Conservation (phyloP, 176 grass and related monocot genomes). For the Oryza coarctata region DNA sequence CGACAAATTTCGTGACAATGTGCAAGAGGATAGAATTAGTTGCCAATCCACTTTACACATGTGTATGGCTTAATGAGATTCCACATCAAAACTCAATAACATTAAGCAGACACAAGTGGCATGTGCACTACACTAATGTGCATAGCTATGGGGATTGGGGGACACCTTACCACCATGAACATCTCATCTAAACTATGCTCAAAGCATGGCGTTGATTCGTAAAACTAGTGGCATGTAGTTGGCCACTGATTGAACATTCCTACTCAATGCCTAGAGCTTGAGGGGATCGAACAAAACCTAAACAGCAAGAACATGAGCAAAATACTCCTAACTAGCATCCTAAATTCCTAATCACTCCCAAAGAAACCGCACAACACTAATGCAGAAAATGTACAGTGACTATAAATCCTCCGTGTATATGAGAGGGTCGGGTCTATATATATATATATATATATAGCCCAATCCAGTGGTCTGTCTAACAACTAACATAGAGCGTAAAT, state of each 20-base stretch:
- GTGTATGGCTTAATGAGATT: background rate
- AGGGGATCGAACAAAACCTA: background rate
- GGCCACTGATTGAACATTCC: background rate
- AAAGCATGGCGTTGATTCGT: background rate
- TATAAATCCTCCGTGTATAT: too few species aligned
- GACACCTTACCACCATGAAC: background rate
- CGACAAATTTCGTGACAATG: slow-evolving; percentile 54
- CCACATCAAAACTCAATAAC: background rate
- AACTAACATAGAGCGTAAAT: too few species aligned
- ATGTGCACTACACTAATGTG: background rate
- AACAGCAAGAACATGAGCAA: background rate
- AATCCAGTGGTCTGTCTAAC: too few species aligned
- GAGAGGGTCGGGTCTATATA: too few species aligned
- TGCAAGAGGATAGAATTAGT: background rate
- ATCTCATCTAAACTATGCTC: background rate
- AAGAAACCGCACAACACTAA: background rate
- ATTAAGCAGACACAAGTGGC: background rate
- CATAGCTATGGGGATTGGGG: background rate
- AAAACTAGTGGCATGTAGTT: background rate
- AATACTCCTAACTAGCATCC: background rate
- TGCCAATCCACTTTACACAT: background rate
- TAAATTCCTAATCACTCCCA: background rate
- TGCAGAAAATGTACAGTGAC: too few species aligned
- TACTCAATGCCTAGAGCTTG: background rate
- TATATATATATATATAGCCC: too few species aligned